A percentile compares a stretch with the other conserved stretches of the same genome.
Evolutionary conservation across 2,329 filamentous ascomycete genomes (phyloP).

Genomic region (Neocucurbitaria cava): DNA sequence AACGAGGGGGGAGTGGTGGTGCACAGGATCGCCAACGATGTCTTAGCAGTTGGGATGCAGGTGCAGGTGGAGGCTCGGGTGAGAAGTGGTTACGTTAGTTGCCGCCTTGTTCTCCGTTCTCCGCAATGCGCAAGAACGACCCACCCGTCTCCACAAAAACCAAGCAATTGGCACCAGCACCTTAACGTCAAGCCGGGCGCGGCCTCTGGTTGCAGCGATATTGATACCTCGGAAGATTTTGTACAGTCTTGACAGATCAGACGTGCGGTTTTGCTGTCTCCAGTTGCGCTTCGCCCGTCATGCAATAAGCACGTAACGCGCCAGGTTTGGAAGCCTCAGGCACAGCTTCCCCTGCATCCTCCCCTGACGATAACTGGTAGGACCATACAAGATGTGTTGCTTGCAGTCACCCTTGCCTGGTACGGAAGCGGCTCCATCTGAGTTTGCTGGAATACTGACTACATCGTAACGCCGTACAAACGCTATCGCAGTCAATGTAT

Average conservation of each 20-base stretch:
- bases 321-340: conserved; percentile 8
- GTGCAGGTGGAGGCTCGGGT: conserved; percentile 26
- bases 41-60: conserved; percentile 14
- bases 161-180: conserved; percentile 10
- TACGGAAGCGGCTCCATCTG: not conserved
- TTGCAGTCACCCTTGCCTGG: conserved; percentile 5
- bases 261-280: not conserved
- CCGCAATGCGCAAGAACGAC: conserved; percentile 33
- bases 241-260: not conserved
- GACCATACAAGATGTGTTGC: conserved; percentile 17
- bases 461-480: not conserved
- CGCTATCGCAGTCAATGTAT: not conserved
- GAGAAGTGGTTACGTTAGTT: conserved; percentile 24
- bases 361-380: conserved; percentile 15
- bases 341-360: conserved; percentile 19
- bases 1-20: conserved; percentile 1
- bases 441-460: not conserved
- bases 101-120: conserved; percentile 25
- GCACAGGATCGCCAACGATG: conserved; percentile 2
- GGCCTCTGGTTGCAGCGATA: not conserved
- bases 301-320: not conserved
- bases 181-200: conserved; percentile 7
- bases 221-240: not conserved
- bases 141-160: conserved; percentile 25
- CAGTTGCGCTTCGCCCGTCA: not conserved